These are phyloP conservation scores for Allantophomopsis lycopodina DNA, from an alignment of 2,329 filamentous ascomycete genomes.

Conservation along the genomic window DNA sequence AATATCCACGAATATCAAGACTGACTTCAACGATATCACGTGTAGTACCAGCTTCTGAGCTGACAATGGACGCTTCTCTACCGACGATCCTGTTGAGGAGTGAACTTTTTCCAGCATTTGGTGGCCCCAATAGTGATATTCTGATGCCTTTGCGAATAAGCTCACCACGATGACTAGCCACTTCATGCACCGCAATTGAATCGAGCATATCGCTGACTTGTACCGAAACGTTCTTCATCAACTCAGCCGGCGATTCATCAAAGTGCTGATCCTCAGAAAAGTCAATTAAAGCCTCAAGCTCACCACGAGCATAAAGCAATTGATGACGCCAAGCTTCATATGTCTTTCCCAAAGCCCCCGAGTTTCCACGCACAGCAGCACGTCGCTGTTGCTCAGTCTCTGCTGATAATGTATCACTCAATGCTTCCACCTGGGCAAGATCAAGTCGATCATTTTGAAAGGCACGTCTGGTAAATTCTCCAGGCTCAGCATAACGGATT, in stretches of 20 bases:
- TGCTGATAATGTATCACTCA: constrained; percentile 48
- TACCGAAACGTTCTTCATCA: constrained; percentile 54
- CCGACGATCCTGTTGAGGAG: constrained; percentile 83
- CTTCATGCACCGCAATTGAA: constrained; percentile 55
- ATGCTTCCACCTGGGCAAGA: constrained; percentile 65
- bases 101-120: constrained; percentile 92
- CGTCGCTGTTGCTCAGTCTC: constrained; percentile 89
- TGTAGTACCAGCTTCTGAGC: constrained; percentile 83
- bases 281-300: constrained; percentile 91
- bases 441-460: constrained; percentile 80
- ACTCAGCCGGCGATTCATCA: constrained; percentile 65
- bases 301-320: constrained; percentile 70
- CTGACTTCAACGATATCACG: constrained; percentile 87
- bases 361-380: constrained; percentile 68
- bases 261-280: constrained; percentile 97
- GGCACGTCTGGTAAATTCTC: constrained; percentile 87
- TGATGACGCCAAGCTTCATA: constrained; percentile 76
- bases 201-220: constrained; percentile 48
- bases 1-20: constrained; percentile 77
- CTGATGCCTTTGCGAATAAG: constrained; percentile 74
- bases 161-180: constrained; percentile 70
- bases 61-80: constrained; percentile 89
- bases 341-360: constrained; percentile 51
- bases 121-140: constrained; percentile 76
- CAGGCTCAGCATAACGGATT: constrained; percentile 83